Conservation (phyloP, 768 basidiomycete species). For the Trametopsis cervina region DNA sequence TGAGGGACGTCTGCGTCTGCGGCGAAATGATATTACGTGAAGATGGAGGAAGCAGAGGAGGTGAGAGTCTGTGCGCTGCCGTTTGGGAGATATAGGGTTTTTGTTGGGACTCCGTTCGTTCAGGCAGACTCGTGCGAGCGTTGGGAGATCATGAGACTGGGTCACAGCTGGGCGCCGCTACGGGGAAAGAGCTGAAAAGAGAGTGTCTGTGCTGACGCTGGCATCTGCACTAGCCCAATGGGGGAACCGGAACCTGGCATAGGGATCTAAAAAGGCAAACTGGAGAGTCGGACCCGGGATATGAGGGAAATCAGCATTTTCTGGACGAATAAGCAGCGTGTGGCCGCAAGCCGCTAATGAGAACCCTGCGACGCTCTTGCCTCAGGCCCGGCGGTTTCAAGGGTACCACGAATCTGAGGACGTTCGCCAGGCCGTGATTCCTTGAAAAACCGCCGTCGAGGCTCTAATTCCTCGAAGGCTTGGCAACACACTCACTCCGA, state of each 20-base stretch:
- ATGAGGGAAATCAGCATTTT: conserved; percentile 33
- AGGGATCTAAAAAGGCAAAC: conserved; percentile 36
- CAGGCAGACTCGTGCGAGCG: conserved; percentile 1
- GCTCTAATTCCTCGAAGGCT: conserved; percentile 14
- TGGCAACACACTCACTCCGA: conserved; percentile 10
- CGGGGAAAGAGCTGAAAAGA: too few species aligned
- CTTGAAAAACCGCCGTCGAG: conserved; percentile 12
- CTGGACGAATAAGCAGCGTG: conserved; percentile 40
- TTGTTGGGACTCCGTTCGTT: not conserved
- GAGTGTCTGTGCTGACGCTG: too few species aligned
- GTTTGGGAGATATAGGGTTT: not conserved
- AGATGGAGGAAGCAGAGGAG: too few species aligned
- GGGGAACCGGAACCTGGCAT: conserved; percentile 43
- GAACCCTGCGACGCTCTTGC: conserved; percentile 28
- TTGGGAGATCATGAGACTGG: conserved; percentile 17
- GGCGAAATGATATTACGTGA: conserved; percentile 6
- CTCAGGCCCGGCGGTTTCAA: conserved; percentile 25
- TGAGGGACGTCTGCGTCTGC: not conserved
- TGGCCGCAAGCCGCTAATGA: conserved; percentile 33
- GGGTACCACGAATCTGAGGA: conserved; percentile 14
- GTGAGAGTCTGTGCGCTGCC: conserved; percentile 2
- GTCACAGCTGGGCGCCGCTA: conserved; percentile 13
- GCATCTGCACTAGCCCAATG: conserved; percentile 38
- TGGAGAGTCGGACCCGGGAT: conserved; percentile 23
- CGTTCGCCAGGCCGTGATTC: conserved; percentile 11